Evolutionary conservation across 2,329 filamentous ascomycete genomes (phyloP).

Genomic region (Botrytis galanthina): DNA sequence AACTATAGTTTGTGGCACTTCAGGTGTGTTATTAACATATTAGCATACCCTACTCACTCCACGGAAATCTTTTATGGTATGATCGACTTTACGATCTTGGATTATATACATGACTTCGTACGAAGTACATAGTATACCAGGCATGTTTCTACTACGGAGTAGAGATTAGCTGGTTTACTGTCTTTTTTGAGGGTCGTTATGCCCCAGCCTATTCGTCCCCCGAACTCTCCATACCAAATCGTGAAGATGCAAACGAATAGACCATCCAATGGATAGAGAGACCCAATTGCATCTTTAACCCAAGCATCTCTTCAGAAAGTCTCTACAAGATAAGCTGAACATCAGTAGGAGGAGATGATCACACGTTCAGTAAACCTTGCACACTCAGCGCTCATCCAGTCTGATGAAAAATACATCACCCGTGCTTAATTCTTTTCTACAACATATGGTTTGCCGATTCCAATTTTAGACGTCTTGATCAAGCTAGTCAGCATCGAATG

Average conservation of each 20-base stretch:
- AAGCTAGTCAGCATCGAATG: background rate
- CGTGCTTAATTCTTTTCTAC: background rate
- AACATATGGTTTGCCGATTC: background rate
- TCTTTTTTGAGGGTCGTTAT: background rate
- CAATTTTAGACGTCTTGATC: background rate
- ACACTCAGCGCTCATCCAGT: background rate
- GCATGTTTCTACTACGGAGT: background rate
- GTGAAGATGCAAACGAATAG: background rate
- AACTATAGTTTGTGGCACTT: background rate
- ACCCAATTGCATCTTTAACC: background rate
- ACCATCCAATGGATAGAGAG: background rate
- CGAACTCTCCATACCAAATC: background rate
- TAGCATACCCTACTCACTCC: background rate
- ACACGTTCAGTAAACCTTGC: background rate
- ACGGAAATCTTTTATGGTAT: background rate
- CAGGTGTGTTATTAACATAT: background rate
- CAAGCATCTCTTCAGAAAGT: background rate
- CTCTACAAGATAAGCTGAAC: background rate
- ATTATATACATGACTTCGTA: background rate
- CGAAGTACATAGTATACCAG: background rate
- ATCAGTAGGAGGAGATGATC: background rate
- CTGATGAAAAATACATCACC: background rate
- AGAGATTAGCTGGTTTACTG: no score
- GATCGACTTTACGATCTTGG: background rate
- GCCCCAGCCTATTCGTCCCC: background rate